Conservation (phyloP, 106 monocot species). For the Dactylorhiza incarnata region DNA sequence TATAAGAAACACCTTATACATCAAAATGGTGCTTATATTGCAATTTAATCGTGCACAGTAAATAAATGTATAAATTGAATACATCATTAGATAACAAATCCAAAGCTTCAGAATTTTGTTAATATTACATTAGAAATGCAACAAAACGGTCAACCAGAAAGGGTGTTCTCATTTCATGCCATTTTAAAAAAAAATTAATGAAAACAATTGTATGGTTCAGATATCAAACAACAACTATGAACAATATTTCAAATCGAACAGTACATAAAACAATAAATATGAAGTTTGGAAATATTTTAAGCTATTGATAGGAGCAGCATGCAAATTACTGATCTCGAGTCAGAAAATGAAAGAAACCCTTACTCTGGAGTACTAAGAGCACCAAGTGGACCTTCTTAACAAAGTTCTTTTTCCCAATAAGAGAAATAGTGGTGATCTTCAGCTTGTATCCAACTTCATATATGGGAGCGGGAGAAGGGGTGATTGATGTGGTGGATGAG, state of each 20-base stretch:
- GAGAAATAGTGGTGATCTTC: no score
- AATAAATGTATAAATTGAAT: background rate
- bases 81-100: background rate
- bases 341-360: no score
- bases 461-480: no score
- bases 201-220: no score
- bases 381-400: no score
- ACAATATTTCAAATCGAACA: background rate
- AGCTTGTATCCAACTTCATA: no score
- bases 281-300: background rate
- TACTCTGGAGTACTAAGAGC: no score
- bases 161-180: no score
- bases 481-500: no score
- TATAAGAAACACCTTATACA: background rate
- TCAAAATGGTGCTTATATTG: background rate
- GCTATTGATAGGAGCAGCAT: background rate
- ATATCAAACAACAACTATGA: background rate
- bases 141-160: no score
- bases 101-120: background rate
- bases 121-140: background rate
- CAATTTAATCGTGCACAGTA: background rate
- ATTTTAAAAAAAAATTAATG: no score
- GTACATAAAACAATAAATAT: background rate
- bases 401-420: no score
- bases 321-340: background rate